These are phyloP conservation scores for Trichomonas tenax DNA, from an alignment of 208 protist genomes.

Conservation along the genomic window DNA sequence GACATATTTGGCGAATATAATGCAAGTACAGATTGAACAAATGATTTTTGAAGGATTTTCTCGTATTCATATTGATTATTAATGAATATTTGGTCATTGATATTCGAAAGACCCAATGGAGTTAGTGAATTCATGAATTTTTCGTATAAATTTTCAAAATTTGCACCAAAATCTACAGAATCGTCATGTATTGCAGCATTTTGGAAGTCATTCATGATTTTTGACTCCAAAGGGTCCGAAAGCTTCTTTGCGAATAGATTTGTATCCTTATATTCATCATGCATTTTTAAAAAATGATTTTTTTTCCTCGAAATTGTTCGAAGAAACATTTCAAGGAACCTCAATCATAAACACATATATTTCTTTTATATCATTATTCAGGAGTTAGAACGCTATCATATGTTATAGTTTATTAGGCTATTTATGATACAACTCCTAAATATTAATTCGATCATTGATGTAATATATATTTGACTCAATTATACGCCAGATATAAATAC, in stretches of 20 bases:
- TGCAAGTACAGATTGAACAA: not conserved
- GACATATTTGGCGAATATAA: not conserved
- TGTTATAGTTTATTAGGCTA: no score
- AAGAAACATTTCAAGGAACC: no score
- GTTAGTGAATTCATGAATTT: not conserved
- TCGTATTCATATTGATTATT: not conserved
- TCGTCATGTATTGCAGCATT: not conserved
- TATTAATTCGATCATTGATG: no score
- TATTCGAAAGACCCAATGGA: not conserved
- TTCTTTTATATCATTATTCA: no score
- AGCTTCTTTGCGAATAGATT: not conserved
- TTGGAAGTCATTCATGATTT: not conserved
- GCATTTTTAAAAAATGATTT: not conserved
- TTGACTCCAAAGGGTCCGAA: not conserved
- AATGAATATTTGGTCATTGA: not conserved
- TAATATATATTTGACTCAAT: no score
- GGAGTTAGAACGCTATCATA: no score
- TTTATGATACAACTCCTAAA: no score
- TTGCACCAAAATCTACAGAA: not conserved
- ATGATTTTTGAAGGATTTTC: not conserved
- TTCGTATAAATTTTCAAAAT: not conserved
- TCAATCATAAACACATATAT: no score
- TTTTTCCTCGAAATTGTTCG: no score
- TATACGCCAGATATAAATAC: no score
- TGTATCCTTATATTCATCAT: not conserved